Evolutionary conservation across 768 basidiomycete genomes (phyloP), one percentile per base, ranked within the genome.

Genomic region (Hemileccinum rubropunctum): DNA sequence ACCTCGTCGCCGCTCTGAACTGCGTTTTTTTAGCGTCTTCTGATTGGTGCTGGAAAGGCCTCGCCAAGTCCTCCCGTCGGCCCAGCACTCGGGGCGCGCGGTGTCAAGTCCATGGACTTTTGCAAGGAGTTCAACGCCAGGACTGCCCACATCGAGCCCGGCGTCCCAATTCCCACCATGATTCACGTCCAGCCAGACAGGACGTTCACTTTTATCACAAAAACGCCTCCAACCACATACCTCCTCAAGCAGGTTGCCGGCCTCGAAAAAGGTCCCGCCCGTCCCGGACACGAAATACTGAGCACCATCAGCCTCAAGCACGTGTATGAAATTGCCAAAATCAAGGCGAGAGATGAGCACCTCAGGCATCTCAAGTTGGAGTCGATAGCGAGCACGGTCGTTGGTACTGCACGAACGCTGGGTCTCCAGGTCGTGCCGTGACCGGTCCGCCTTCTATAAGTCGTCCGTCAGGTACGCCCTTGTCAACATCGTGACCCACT

Each of bases 41-140:
- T 95, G 44, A 83, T 98, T 52, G 82, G 85, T 44, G 95, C 95
- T 38, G 94, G 92, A 38, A 98, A 98, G 66, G 95, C 95, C 32
- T 87, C 95, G 23, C 95, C 95, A 15, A 89, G 91, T 34, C 95
- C 95, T 49, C 95, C 95, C 9, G 88, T 99, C 45, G 95, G 95
- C 63, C 95, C 95, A 47, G 95, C 95, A 28, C 82, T 99, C 46
- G 97, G 97, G 74, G 95, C 97, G 56, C 84, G 92, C 63, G 97
- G 97, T 60, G 95, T 99, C 59, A 98, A 97, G 73, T 93, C 94
- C 23, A 98, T 98, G 89, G 97, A 99, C 73, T 99, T 99, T 66
- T 97, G 94, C 78, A 99, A 98, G 70, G 94, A 98, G 68, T 99
- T 98, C 75, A 99, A 99, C 65, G 95, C 95, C n/a, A 85, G 86